Base-by-base conservation (phyloP, 2,329 filamentous ascomycete species). In the Cladophialophora chaetospira region DNA sequence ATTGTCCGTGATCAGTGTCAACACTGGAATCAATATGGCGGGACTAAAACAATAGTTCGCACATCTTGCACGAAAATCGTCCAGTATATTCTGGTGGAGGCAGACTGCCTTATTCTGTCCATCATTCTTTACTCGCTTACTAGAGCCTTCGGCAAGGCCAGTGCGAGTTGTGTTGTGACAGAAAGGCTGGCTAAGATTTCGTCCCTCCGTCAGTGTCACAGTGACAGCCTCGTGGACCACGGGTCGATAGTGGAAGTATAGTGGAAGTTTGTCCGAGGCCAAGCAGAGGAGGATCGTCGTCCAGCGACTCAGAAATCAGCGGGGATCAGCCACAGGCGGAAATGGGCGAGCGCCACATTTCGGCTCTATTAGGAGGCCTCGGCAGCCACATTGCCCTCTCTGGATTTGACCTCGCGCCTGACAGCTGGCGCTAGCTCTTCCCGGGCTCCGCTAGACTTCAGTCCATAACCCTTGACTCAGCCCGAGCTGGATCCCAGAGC, bases 341-440 rank as follows among this genome's bases (percentile, higher is more conserved):
- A 42, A 35, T n/a, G 28, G 25, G 19, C 44, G 21, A 23, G 15
- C 35, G 48, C 48, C 48, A 51, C 48, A 31, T 43, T 23, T 38
- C 21, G 19, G 15, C 48, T 42, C 25, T 19, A 51, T 51, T 25
- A 5, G 35, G 28, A 10, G 2, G 15, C 26, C 15, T 38, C 42
- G 23, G 33, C 33, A 38, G 36, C 36, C 48, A 21, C 6, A 9
- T 23, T 33, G n/a, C 36, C 36, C 11, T 42, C 15, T 40, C 36
- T 9, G 36, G 36, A 10, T 15, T 19, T 5, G 13, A 29, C 23
- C 3, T 10, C 44, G 1, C 29, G 29, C 29, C 13, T 8, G 29
- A 33, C 29, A n/a, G 29, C 6, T 8, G 29, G 8, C 5, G 10
- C 44, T 47, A 33, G 19, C 26, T 15, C 3, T 2, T 33, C 31